phyloP scores from a whole-genome alignment of 148 eudicot genomes.

The Simmondsia chinensis region DNA sequence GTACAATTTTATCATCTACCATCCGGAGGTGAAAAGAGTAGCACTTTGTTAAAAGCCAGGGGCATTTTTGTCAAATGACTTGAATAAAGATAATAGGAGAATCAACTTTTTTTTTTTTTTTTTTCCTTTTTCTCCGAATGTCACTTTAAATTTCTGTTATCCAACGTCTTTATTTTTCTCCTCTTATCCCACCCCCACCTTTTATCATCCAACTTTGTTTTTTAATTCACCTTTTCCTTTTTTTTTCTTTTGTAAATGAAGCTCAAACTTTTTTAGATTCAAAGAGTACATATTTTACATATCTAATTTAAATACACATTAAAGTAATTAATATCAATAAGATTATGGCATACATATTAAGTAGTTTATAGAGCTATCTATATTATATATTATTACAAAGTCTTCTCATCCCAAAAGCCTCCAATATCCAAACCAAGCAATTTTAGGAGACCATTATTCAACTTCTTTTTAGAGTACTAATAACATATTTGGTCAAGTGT shows the following conservation, averaged over 20 bases:
- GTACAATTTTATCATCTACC: constrained; percentile 44
- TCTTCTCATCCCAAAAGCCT: no score
- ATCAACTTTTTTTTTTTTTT: constrained; percentile 33
- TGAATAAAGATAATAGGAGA: constrained; percentile 14
- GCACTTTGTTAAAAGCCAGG: constrained; percentile 44
- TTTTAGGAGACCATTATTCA: no score
- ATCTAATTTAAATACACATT: no score
- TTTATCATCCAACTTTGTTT: background rate
- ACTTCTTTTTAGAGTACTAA: no score
- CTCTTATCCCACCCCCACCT: constrained; percentile 3
- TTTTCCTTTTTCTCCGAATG: constrained; percentile 27
- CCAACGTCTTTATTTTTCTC: constrained; percentile 43
- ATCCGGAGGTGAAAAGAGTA: constrained; percentile 26
- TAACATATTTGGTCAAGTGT: no score
- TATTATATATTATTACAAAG: no score
- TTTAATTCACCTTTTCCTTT: constrained; percentile 6
- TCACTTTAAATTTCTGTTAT: constrained; percentile 56
- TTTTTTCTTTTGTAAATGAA: background rate
- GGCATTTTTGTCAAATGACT: constrained; percentile 39
- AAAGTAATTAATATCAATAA: no score
- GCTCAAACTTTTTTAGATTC: constrained; percentile 8
- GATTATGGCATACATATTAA: no score
- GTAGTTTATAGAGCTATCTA: no score
- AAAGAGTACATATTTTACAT: no score
- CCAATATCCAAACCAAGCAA: no score